These are phyloP conservation scores for Pythium vanterpoolii DNA, from an alignment of 352 stramenopile genomes.

Conservation along the genomic window DNA sequence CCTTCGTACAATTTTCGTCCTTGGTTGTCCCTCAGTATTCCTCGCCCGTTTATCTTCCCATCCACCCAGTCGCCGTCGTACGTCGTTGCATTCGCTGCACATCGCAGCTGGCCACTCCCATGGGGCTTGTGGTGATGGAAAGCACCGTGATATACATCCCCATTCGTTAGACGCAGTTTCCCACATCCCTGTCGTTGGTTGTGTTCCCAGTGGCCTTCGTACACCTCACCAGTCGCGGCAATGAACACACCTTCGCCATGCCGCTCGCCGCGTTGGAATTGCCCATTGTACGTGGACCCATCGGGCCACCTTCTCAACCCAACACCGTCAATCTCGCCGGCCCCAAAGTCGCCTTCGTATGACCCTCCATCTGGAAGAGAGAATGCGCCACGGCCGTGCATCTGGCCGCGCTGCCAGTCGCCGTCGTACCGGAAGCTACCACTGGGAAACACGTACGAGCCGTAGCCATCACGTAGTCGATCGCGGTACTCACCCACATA, in stretches of 20 bases:
- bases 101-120: slow-evolving; percentile 33
- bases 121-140: slow-evolving; percentile 44
- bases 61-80: slow-evolving; percentile 46
- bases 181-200: slow-evolving; percentile 46
- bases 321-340: slow-evolving; percentile 60
- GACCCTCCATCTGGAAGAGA: slow-evolving; percentile 26
- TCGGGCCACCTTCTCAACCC: slow-evolving; percentile 51
- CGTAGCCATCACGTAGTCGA: slow-evolving; percentile 40
- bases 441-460: slow-evolving; percentile 44
- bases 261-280: slow-evolving; percentile 48
- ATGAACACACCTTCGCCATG: slow-evolving; percentile 52
- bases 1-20: slow-evolving; percentile 38
- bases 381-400: slow-evolving; percentile 51
- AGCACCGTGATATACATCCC: slow-evolving; percentile 38
- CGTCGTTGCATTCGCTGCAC: slow-evolving; percentile 12
- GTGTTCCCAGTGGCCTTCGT: slow-evolving; percentile 49
- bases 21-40: slow-evolving; percentile 17
- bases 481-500: slow-evolving; percentile 44
- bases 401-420: slow-evolving; percentile 54
- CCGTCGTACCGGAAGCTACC: slow-evolving; percentile 62
- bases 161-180: slow-evolving; percentile 29
- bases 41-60: slow-evolving; percentile 24
- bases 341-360: slow-evolving; percentile 54
- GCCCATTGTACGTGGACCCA: slow-evolving; percentile 54
- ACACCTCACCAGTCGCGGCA: slow-evolving; percentile 36